Percentiles rank a stretch among this genome's conserved stretches.
Evolutionary conservation across 129 eudicot genomes (phyloP).

Genomic region (carrot (Daucus carota)): DH1_v3.0 NC_030388.2:3290001-3290500

Average conservation of each 20-base stretch:
- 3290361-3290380: constrained; percentile 18
- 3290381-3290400: constrained; percentile 86
- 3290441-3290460: constrained; percentile 97
- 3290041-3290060: background rate
- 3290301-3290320: background rate
- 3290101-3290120: too few species aligned
- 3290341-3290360: constrained; percentile 1
- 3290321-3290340: background rate
- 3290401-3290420: constrained; percentile 94
- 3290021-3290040: background rate
- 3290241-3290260: constrained; percentile 59
- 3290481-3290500: constrained; percentile 92
- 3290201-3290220: constrained; percentile 98
- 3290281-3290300: background rate
- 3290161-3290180: constrained; percentile 94
- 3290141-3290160: constrained; percentile 8
- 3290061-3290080: background rate
- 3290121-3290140: constrained; percentile 7
- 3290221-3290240: constrained; percentile 99
- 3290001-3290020: background rate
- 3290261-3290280: background rate
- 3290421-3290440: constrained; percentile 98
- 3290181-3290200: constrained; percentile 98
- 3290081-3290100: background rate
- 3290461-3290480: constrained; percentile 85